phyloP scores from a whole-genome alignment of 2,329 filamentous ascomycete species.

The Penicillium sp. region DNA sequence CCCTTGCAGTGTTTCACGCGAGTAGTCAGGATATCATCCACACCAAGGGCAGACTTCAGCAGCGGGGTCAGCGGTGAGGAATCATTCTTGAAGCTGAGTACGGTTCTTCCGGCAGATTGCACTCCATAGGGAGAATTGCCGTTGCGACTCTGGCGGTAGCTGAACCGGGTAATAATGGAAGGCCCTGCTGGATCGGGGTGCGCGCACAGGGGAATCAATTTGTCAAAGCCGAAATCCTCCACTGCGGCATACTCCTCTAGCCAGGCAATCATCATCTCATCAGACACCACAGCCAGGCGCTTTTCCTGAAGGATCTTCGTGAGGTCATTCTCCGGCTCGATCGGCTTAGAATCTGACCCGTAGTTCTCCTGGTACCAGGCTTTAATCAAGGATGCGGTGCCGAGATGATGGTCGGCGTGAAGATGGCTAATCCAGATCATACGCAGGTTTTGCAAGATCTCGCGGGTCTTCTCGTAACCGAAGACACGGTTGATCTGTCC shows the following conservation, averaged over 20 bases:
- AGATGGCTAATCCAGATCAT: slow-evolving; percentile 92
- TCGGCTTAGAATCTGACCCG: slow-evolving; percentile 38
- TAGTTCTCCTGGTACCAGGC: slow-evolving; percentile 72
- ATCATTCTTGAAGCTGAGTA: slow-evolving; percentile 34
- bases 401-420: slow-evolving; percentile 95
- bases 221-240: slow-evolving; percentile 73
- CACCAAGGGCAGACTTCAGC: slow-evolving; percentile 59
- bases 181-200: slow-evolving; percentile 27
- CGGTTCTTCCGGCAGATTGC: slow-evolving; percentile 25
- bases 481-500: slow-evolving; percentile 82
- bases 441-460: slow-evolving; percentile 77
- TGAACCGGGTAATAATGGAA: slow-evolving; percentile 32
- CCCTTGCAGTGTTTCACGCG: slow-evolving; percentile 77
- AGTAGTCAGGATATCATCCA: slow-evolving; percentile 69
- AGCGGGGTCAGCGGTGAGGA: slow-evolving; percentile 40
- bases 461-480: slow-evolving; percentile 63
- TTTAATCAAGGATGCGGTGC: slow-evolving; percentile 76
- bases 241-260: slow-evolving; percentile 77
- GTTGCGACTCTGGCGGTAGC: slow-evolving; percentile 35
- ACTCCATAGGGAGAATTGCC: slow-evolving; percentile 33
- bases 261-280: slow-evolving; percentile 72
- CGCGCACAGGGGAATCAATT: slow-evolving; percentile 55
- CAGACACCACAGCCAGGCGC: slow-evolving; percentile 68
- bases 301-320: slow-evolving; percentile 46
- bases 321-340: slow-evolving; percentile 43